Evolutionary conservation across 257 asterid genomes (phyloP).

Genomic region (Petrea volubilis): DNA sequence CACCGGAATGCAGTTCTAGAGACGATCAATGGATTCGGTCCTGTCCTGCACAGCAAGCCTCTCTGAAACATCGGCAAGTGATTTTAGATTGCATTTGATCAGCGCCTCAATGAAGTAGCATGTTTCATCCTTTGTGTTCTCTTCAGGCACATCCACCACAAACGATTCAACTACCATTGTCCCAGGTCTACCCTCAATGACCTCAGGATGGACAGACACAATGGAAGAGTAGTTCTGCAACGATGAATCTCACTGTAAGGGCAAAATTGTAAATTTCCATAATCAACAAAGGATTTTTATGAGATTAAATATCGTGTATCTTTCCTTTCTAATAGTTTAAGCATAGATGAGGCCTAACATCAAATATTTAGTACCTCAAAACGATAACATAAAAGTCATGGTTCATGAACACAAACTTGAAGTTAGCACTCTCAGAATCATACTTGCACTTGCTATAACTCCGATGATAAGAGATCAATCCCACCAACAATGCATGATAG

Average conservation of each 20-base stretch:
- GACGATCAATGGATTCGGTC: slow-evolving; percentile 39
- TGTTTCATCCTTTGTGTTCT: slow-evolving; percentile 62
- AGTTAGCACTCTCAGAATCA: neutral
- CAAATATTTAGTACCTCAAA: no score
- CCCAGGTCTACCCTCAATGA: slow-evolving; percentile 54
- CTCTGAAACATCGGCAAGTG: slow-evolving; percentile 60
- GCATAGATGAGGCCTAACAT: no score
- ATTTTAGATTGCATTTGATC: slow-evolving; percentile 58
- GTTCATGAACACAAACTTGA: neutral
- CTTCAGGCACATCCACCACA: slow-evolving; percentile 63
- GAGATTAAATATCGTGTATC: neutral
- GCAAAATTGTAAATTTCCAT: no score
- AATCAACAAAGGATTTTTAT: no score
- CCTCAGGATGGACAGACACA: slow-evolving; percentile 58
- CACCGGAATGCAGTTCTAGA: slow-evolving; percentile 15
- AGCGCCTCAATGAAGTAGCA: slow-evolving; percentile 57
- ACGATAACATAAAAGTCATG: neutral
- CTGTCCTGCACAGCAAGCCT: slow-evolving; percentile 54
- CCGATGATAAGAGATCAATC: no score
- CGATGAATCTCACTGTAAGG: neutral
- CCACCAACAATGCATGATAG: neutral
- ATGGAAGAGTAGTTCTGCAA: slow-evolving; percentile 58
- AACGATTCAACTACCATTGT: slow-evolving; percentile 56
- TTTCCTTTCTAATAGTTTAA: no score
- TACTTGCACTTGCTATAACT: no score